Base-by-base conservation (phyloP, 495 filamentous ascomycete species). In the Sphaerosporella brunnea region DNA sequence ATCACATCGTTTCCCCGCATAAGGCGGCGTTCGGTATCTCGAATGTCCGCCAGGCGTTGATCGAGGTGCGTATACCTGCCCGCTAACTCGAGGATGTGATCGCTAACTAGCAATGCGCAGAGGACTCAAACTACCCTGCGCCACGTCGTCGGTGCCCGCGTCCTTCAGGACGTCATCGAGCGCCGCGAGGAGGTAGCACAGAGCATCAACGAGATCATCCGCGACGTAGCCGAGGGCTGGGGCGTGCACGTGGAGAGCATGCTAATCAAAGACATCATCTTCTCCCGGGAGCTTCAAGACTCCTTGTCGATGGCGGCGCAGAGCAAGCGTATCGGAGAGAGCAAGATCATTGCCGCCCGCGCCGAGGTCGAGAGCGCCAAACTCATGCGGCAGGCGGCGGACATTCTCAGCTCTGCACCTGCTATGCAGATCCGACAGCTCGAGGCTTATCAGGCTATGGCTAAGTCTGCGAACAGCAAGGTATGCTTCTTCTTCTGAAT, bases 231-330 rank as follows among this genome's bases (percentile, higher is more conserved):
- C 15, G 66, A 73, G 21, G 86, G 84, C 51, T 99, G 90, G 90
- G 90, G 90, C 65, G 86, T 93, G 18, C 74, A 82, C 60, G 90
- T 99, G 48, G 92, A 96, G 71, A 83, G 77, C 58, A 99, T 99
- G 92, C 75, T 99, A 48, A 84, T 99, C 73, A 99, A 99, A 66
- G 90, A 99, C 65, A 93, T 99, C 63, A 84, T 95, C 63, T 99
- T 99, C 78, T 82, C 75, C 71, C 74, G 79, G 59, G 90, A 96
- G 50, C 75, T 99, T 24, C 90, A 99, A 64, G 90, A 95, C 50
- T 90, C 82, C n/a, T 74, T 99, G 47, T 90, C 82, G 61, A 99
- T 99, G 90, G 90, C 90, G n/a, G 90, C 90, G n/a, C 86, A 97
- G 71, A 80, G 75, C 68, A 96, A 96, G 79, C 79, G 90, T 45